A percentile compares a stretch with the other conserved stretches of the same genome.
phyloP scores from a whole-genome alignment of 75 land plant species.

The Isoetes taiwanensis region DNA sequence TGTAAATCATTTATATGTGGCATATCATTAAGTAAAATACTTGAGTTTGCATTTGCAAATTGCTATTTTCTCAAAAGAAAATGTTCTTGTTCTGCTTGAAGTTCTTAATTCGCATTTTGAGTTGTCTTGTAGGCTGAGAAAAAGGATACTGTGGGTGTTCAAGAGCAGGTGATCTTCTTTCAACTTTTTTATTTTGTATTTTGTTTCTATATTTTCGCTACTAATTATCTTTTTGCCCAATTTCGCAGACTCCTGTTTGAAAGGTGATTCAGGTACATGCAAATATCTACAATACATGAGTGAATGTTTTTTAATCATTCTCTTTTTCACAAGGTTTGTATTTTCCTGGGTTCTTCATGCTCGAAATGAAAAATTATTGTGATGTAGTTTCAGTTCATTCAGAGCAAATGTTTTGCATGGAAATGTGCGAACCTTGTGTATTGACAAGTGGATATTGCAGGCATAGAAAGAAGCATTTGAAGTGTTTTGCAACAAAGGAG shows the following conservation, averaged over 20 bases:
- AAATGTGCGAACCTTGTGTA: no score
- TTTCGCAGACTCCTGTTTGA: constrained; percentile 57
- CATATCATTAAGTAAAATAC: no score
- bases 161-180: constrained; percentile 60
- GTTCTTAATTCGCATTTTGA: no score
- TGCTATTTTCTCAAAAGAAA: no score
- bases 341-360: background rate
- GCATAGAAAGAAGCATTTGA: constrained; percentile 92
- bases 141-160: constrained; percentile 67
- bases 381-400: background rate
- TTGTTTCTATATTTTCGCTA: no score
- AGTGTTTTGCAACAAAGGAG: constrained; percentile 80
- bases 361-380: background rate
- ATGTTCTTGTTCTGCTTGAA: no score
- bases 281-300: constrained; percentile 72
- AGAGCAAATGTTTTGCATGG: background rate
- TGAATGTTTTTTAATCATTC: constrained; percentile 66
- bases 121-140: constrained; percentile 66
- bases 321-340: constrained; percentile 77
- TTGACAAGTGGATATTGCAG: no score
- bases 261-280: constrained; percentile 81
- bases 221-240: no score
- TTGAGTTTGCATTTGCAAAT: no score
- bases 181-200: no score
- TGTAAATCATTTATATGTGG: no score